phyloP scores from a whole-genome alignment of 257 asterid genomes.

The Nyctanthes arbortristis region DNA sequence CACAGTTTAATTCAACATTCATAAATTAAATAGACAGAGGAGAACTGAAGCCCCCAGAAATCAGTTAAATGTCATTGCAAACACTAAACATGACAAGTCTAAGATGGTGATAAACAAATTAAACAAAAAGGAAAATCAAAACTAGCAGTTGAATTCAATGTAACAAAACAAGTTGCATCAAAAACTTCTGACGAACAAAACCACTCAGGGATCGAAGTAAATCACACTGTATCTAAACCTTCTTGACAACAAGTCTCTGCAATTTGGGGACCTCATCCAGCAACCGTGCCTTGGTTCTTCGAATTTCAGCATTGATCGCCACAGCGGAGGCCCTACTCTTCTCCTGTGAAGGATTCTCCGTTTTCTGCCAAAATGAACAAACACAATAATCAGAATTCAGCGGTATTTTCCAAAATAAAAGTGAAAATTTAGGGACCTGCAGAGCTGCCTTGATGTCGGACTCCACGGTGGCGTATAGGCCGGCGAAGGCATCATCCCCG shows the following conservation, averaged over 20 bases:
- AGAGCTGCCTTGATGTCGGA: conserved; percentile 84
- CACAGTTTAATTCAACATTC: neutral
- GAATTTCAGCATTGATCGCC: conserved; percentile 88
- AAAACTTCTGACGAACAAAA: neutral
- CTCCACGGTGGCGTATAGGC: conserved; percentile 78
- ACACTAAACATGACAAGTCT: neutral
- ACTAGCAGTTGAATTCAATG: neutral
- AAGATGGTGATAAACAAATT: neutral
- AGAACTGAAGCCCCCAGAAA: neutral
- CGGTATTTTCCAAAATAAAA: neutral
- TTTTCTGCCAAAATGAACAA: conserved; percentile 82
- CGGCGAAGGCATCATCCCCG: conserved; percentile 95
- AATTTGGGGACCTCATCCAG: conserved; percentile 84
- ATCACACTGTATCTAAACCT: too few relatives aligned
- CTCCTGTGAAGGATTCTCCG: conserved; percentile 72
- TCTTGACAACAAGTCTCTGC: too few relatives aligned
- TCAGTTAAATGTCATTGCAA: too few relatives aligned
- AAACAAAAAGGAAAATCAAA: neutral
- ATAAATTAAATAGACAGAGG: neutral
- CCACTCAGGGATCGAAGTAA: neutral
- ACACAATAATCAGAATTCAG: too few relatives aligned
- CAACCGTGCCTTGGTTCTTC: conserved; percentile 82
- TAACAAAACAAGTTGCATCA: neutral
- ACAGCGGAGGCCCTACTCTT: conserved; percentile 83
- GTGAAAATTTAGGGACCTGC: conserved; percentile 43